Base-by-base conservation (phyloP, 768 basidiomycete genomes). In the Pulveroboletus sp. region DNA sequence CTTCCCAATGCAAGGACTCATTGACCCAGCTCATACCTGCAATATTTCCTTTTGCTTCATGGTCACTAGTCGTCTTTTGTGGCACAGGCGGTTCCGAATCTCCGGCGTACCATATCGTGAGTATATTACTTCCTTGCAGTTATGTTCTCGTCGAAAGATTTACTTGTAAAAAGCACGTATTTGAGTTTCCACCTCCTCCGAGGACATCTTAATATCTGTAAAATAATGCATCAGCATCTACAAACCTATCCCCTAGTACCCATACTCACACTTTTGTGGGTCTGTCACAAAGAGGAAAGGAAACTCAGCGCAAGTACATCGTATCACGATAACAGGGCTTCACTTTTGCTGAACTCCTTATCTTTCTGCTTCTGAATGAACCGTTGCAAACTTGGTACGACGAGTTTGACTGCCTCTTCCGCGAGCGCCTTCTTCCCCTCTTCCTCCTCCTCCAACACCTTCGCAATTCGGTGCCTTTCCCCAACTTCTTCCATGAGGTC, bases 331-430 rank as follows among this genome's bases (percentile, higher is more conserved):
- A 35, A 32, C 32, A 47, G 14, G 37, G 71, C 79, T 15, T 60
- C 56, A 90, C 90, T 89, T 71, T 86, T 89, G 65, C 88, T 89
- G 57, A 90, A 89, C 56, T 91, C 88, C 64, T 86, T 89, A 38
- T 88, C 89, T 33, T 75, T 76, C 58, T 86, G 81, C 64, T 83
- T 85, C 66, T 86, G 83, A 53, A 77, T 78, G 60, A 92, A 91
- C 49, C 83, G 71, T 66, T 85, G 79, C 54, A 93, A 72, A 37
- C 78, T 79, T 24, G 89, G 88, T 9, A 90, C 77, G 10, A 91
- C 84, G 8, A 91, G 72, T 70, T 82, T 86, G 26, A 84, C 79
- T 8, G 83, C 82, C 63, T 92, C 90, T 24, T 90, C 87, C 38
- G 73, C 77, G 18, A 92, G 67, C 43, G 73, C 74, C 57, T 70